Conservation (phyloP, 495 filamentous ascomycete species). For the Penicillium egyptiacum region DNA sequence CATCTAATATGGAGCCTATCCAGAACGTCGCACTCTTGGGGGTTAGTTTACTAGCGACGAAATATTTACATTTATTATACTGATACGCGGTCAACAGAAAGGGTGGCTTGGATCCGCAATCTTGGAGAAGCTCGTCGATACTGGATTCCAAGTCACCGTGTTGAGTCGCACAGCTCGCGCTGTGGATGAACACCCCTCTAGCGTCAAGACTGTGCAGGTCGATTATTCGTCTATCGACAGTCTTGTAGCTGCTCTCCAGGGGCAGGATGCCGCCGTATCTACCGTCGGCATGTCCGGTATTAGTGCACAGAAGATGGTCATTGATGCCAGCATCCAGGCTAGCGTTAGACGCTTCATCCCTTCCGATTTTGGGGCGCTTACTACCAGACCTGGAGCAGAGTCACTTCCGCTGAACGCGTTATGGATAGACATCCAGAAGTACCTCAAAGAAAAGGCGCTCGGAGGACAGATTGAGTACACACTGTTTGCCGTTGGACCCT, state of each 20-base stretch:
- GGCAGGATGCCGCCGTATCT: conserved; percentile 42
- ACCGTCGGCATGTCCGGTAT: conserved; percentile 29
- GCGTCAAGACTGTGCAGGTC: conserved; percentile 12
- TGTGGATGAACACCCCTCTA: neutral
- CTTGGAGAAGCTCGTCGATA: neutral
- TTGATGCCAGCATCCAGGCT: conserved; percentile 52
- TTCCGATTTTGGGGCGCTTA: conserved; percentile 40
- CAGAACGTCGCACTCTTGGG: neutral
- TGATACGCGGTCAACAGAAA: neutral
- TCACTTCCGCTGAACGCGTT: neutral
- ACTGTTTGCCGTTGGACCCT: conserved; percentile 1
- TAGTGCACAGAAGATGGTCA: conserved; percentile 39
- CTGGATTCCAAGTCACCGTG: neutral
- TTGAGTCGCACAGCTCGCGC: neutral
- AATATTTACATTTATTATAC: neutral
- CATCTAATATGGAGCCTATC: neutral
- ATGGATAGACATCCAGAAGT: neutral
- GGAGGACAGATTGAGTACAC: neutral
- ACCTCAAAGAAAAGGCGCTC: neutral
- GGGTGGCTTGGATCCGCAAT: neutral
- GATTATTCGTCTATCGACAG: conserved; percentile 25
- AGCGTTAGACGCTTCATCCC: conserved; percentile 57
- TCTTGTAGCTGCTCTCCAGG: conserved; percentile 29
- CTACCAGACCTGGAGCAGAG: neutral
- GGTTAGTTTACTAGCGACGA: neutral